Percentiles rank a stretch among this genome's conserved stretches.
These are phyloP conservation scores for Mrakia blollopis DNA, from an alignment of 768 basidiomycete species.

Conservation along the genomic window DNA sequence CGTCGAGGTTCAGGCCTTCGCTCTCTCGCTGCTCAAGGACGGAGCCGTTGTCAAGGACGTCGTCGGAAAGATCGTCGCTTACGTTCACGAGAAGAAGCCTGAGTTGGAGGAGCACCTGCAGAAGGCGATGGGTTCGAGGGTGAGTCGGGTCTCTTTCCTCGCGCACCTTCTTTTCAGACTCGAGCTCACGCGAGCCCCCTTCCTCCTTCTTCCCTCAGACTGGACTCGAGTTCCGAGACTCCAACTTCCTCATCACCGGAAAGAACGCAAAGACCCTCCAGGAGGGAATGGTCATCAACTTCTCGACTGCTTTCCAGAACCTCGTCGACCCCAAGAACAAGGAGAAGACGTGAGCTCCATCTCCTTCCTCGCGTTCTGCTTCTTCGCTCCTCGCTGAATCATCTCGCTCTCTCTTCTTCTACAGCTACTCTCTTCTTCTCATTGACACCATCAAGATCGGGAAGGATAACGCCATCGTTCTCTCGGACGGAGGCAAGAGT, in stretches of 20 bases:
- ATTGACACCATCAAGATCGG: constrained; percentile 82
- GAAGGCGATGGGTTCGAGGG: constrained; percentile 86
- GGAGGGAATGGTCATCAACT: constrained; percentile 77
- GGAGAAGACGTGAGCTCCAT: constrained; percentile 63
- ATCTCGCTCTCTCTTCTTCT: not conserved
- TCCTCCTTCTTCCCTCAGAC: constrained; percentile 55
- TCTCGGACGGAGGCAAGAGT: constrained; percentile 80
- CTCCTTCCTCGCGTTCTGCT: not conserved
- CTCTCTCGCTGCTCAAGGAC: constrained; percentile 70
- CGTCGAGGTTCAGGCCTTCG: constrained; percentile 67
- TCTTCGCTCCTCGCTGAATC: not conserved
- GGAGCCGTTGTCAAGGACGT: constrained; percentile 70
- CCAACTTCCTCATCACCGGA: constrained; percentile 68
- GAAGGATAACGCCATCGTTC: constrained; percentile 52
- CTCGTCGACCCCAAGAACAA: constrained; percentile 60
- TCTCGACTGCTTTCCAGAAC: constrained; percentile 79
- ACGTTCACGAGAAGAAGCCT: constrained; percentile 69
- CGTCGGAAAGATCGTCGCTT: constrained; percentile 68
- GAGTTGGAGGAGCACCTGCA: constrained; percentile 77
- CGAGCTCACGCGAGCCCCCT: not conserved
- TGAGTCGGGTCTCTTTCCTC: constrained; percentile 46
- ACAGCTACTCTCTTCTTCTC: constrained; percentile 79
- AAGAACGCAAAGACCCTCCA: constrained; percentile 71
- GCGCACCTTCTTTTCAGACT: not conserved
- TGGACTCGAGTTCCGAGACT: constrained; percentile 92